Evolutionary conservation across 441 rosid genomes (phyloP).

Genomic region (Euphorbia schlechtendalii): DNA sequence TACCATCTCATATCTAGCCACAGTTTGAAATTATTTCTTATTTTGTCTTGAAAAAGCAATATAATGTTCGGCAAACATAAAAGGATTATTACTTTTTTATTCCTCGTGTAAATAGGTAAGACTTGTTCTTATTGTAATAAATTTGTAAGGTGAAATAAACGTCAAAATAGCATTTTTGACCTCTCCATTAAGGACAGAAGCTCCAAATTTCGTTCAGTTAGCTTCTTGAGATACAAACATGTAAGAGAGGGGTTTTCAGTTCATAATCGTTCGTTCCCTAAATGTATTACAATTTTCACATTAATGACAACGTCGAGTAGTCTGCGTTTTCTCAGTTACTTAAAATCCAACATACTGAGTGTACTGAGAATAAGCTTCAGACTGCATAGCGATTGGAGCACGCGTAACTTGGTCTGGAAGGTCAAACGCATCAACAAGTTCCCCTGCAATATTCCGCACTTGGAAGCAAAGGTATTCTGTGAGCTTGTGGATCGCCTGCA

Average conservation of each 20-base stretch:
- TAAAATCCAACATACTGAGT: constrained; percentile 76
- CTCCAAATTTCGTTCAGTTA: not conserved
- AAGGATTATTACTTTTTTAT: too few species aligned
- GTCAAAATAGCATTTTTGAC: too few species aligned
- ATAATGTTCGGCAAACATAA: too few species aligned
- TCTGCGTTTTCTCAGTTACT: not conserved
- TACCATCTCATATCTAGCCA: too few species aligned
- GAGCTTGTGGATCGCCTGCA: constrained; percentile 89
- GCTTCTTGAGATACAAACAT: not conserved
- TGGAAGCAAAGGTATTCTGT: constrained; percentile 79
- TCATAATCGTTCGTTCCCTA: not conserved
- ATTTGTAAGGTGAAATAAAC: too few species aligned
- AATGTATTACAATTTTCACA: not conserved
- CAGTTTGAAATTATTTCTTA: too few species aligned
- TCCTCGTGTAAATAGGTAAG: too few species aligned
- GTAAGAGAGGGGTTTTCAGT: not conserved
- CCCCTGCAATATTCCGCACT: constrained; percentile 72
- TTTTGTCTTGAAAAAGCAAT: too few species aligned
- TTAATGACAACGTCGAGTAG: too few species aligned
- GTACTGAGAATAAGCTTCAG: constrained; percentile 86
- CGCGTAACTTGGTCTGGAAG: constrained; percentile 71
- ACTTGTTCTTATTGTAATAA: too few species aligned
- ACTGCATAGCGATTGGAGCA: constrained; percentile 90
- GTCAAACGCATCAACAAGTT: constrained; percentile 77
- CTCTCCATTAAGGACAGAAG: too few species aligned